Evolutionary conservation across 768 basidiomycete genomes (phyloP).

Genomic region (Termitomyces sp.): DNA sequence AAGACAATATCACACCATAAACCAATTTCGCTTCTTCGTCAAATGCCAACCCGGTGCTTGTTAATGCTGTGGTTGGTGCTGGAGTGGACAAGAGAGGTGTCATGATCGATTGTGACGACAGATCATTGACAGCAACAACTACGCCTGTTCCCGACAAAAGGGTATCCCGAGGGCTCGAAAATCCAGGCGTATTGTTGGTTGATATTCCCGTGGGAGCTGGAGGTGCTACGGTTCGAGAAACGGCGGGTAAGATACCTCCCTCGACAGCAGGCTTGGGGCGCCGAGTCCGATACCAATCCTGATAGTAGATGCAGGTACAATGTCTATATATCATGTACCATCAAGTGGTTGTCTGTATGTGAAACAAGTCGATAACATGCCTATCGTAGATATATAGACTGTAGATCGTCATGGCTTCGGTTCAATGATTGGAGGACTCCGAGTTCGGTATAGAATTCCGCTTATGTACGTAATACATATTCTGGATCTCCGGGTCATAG

Average conservation of each 20-base stretch:
- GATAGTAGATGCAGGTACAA: conserved; percentile 91
- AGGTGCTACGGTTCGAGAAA: conserved; percentile 64
- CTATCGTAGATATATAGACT: conserved; percentile 94
- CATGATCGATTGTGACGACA: conserved; percentile 26
- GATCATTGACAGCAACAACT: conserved; percentile 59
- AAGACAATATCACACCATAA: conserved; percentile 88
- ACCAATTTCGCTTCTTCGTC: conserved; percentile 98
- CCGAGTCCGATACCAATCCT: conserved; percentile 87
- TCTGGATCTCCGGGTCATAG: too few species aligned
- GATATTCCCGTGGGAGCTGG: conserved; percentile 26
- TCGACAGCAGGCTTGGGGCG: conserved; percentile 69
- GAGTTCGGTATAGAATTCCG: not conserved
- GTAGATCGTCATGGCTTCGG: conserved; percentile 87
- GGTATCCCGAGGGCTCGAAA: conserved; percentile 62
- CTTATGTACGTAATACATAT: conserved; percentile 16
- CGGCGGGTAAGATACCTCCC: conserved; percentile 74
- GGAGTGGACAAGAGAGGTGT: conserved; percentile 35
- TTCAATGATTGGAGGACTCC: too few species aligned
- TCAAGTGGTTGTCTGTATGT: conserved; percentile 8
- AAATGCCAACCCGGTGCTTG: conserved; percentile 71
- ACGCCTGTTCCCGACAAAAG: conserved; percentile 62
- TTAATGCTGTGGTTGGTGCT: conserved; percentile 24
- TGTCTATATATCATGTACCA: conserved; percentile 48
- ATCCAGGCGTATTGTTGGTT: conserved; percentile 30
- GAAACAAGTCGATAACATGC: conserved; percentile 32